Percentiles rank a stretch among this genome's conserved stretches.
These are phyloP conservation scores for Phyllosticta citriasiana DNA, from an alignment of 2,329 filamentous ascomycete species.

Conservation along the genomic window DNA sequence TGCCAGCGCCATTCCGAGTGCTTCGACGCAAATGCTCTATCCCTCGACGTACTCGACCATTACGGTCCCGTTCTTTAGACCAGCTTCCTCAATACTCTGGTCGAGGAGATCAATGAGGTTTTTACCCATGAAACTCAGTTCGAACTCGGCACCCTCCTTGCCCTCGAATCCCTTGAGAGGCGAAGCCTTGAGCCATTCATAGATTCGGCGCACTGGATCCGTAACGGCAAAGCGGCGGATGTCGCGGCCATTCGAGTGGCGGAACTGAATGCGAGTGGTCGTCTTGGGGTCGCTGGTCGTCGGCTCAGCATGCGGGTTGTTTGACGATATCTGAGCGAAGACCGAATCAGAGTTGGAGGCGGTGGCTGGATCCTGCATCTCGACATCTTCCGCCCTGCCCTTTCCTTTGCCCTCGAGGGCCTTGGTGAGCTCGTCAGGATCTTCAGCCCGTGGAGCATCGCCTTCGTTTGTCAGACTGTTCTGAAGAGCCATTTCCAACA, in stretches of 20 bases:
- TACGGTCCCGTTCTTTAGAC: constrained; percentile 83
- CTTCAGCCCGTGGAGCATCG: constrained; percentile 49
- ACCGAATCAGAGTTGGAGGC: constrained; percentile 30
- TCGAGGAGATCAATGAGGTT: constrained; percentile 73
- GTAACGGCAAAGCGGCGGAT: constrained; percentile 73
- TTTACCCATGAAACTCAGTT: constrained; percentile 78
- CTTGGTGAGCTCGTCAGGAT: constrained; percentile 83
- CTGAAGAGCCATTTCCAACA: constrained; percentile 86
- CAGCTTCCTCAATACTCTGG: constrained; percentile 65
- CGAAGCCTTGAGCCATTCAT: constrained; percentile 91
- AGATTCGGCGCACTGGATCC: constrained; percentile 73
- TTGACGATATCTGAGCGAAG: constrained; percentile 63
- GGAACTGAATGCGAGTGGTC: constrained; percentile 86
- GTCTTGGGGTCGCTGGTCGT: constrained; percentile 57
- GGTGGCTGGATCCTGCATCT: constrained; percentile 17
- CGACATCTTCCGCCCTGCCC: constrained; percentile 29
- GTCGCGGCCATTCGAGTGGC: constrained; percentile 71
- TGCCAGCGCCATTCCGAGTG: background rate
- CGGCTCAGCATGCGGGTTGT: constrained; percentile 69
- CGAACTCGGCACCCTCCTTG: constrained; percentile 69
- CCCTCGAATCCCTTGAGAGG: constrained; percentile 64
- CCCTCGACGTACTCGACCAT: constrained; percentile 70
- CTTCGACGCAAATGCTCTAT: background rate
- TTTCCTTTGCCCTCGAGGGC: constrained; percentile 45
- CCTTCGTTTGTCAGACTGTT: constrained; percentile 64